Base-by-base conservation (phyloP, 2,329 filamentous ascomycete species). In the Claviceps lovelessii region DNA sequence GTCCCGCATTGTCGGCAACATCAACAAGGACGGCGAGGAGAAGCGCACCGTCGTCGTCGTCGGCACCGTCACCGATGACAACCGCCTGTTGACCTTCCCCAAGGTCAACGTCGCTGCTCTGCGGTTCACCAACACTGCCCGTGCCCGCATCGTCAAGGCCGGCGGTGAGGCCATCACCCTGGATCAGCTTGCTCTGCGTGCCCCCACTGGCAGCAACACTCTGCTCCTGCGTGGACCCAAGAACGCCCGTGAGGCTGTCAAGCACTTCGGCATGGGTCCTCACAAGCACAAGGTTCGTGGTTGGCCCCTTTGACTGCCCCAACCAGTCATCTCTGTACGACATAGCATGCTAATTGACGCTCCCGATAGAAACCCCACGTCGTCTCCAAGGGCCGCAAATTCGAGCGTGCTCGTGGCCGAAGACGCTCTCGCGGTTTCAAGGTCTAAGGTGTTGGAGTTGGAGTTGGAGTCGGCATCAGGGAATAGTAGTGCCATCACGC, bases 351-450 rank as follows among this genome's bases (percentile, higher is more conserved):
- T 48, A 15, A 48, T 51, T 49, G 31, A 59, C 35, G 11, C 23
- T 37, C 9, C 13, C 29, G 67, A 58, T 64, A 93, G 91, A 97
- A 96, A 84, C 91, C 91, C 66, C 88, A 95, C 68, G 83, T 98
- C 70, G 83, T 89, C 77, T 95, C 89, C 81, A 98, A 98, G 88
- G 94, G 94, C 71, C 87, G 93, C 78, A 98, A 98, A 83, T 98
- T 98, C 81, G 94, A 98, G 86, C 83, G 84, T 70, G 93, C 90
- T 70, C 90, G 93, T 93, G 94, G 93, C 77, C 90, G 93, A 78
- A 94, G 93, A 86, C 82, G 90, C 74, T 97, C 90, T 69, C 84
- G 88, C 71, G 93, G 94, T 83, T 98, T 98, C 90, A 98, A 98
- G 90, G 93, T 98, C 73, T 98, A 95, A 88, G 73, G 74, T 63